Base-by-base conservation (phyloP, 352 stramenopile species). In the Globisporangium sylvaticum region DNA sequence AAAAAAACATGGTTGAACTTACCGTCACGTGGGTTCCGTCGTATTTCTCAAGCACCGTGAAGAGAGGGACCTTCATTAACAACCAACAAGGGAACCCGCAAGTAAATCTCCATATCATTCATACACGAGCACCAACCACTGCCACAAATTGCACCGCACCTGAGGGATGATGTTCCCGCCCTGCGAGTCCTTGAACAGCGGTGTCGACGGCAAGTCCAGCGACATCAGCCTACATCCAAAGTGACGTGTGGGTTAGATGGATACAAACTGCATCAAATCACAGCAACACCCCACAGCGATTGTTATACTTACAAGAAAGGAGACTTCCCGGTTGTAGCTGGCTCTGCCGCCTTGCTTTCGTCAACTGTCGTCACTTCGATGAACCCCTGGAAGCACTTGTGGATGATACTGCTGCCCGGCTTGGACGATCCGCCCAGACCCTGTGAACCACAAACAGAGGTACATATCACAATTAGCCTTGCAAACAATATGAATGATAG, bases 111-210 rank as follows among this genome's bases (percentile, higher is more conserved):
- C 1, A 59, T 2, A 31, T n/a, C 2, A 50, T 20, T 5, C 54
- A 25, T 6, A 24, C 29, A 4, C 34, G 34, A 42, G 12, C 34
- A 14, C 1, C 34, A 42, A 42, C 34, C 4, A 32, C 25, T 66
- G 32, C 8, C 67, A 34, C 15, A 34, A 48, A 37, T 34, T 54
- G 20, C 42, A 42, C 8, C 67, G 22, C 54, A 96, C 85, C 74
- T 97, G 87, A 63, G 98, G 97, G 67, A 99, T 99, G 34, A 99
- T 97, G 60, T 99, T 94, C 63, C 96, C 95, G 58, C 94, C 87
- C 71, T 98, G 90, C 8, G 93, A 98, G 75, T 99, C 97, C 66
- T 99, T 99, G 76, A 99, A 99, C 1, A 99, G 77, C 18, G 98
- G 98, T 58, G 97, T 99, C 63, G 98, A 94, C 8, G 97, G 97